A percentile compares a stretch with the other conserved stretches of the same genome.
Conservation (phyloP, 306 rosid genomes). For the Neltuma alba region DNA sequence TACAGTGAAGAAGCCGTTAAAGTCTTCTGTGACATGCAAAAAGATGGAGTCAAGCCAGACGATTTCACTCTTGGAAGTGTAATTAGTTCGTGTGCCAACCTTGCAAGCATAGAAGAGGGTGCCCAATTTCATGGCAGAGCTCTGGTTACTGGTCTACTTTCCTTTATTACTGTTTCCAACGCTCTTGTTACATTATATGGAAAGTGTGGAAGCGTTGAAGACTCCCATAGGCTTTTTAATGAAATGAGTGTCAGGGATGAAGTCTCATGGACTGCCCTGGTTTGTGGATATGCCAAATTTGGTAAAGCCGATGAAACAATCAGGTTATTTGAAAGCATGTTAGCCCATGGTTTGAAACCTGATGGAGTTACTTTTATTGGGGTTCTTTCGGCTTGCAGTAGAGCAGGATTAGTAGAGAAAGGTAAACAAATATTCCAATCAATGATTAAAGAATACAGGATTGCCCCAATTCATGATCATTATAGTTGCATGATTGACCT, state of each 20-base stretch:
- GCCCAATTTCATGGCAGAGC: conserved; percentile 87
- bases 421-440: conserved; percentile 68
- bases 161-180: conserved; percentile 76
- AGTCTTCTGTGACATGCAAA: conserved; percentile 82
- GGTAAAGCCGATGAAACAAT: conserved; percentile 82
- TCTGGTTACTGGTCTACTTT: conserved; percentile 70
- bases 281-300: conserved; percentile 81
- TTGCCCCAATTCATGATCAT: conserved; percentile 70
- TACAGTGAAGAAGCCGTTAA: conserved; percentile 83
- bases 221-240: conserved; percentile 62
- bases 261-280: conserved; percentile 94
- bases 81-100: conserved; percentile 90
- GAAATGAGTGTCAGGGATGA: conserved; percentile 76
- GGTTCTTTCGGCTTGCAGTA: conserved; percentile 92
- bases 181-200: conserved; percentile 85
- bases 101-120: conserved; percentile 96
- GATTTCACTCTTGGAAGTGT: conserved; percentile 87
- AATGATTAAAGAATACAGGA: conserved; percentile 72
- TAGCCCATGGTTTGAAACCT: conserved; percentile 64
- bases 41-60: conserved; percentile 74
- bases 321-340: conserved; percentile 69
- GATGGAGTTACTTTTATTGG: conserved; percentile 91
- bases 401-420: conserved; percentile 87
- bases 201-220: conserved; percentile 83
- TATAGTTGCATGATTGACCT: conserved; percentile 93